phyloP scores from a whole-genome alignment of 345 rosid species.

The Excoecaria agallocha region DNA sequence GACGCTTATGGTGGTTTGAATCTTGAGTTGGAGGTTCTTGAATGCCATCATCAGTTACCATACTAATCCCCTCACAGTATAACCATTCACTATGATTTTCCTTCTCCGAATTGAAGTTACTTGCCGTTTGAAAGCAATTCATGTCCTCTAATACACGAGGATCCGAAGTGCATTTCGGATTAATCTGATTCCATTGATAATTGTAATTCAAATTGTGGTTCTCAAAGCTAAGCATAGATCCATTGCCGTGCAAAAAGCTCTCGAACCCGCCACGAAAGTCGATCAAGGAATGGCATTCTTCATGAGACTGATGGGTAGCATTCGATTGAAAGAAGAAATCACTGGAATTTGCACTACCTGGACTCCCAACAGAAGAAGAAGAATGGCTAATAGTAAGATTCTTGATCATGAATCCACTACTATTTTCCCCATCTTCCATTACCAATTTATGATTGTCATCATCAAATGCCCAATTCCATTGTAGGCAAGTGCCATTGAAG shows the following conservation, averaged over 20 bases:
- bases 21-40: constrained; percentile 42
- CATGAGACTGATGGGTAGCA: constrained; percentile 20
- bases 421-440: constrained; percentile 26
- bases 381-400: constrained; percentile 24
- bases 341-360: constrained; percentile 47
- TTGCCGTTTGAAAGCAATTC: constrained; percentile 37
- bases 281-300: constrained; percentile 59
- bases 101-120: constrained; percentile 26
- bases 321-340: constrained; percentile 40
- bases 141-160: constrained; percentile 41
- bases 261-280: constrained; percentile 45
- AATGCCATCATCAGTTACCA: constrained; percentile 43
- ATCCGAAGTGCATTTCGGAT: constrained; percentile 29
- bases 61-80: constrained; percentile 46
- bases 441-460: constrained; percentile 5
- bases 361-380: constrained; percentile 38
- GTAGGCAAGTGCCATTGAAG: constrained; percentile 48
- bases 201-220: constrained; percentile 16
- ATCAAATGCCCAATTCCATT: constrained; percentile 25
- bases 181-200: constrained; percentile 38
- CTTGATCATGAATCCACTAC: constrained; percentile 21
- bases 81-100: constrained; percentile 53
- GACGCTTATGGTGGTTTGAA: constrained; percentile 52
- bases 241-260: constrained; percentile 30
- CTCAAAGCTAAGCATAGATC: constrained; percentile 68